Conservation (phyloP, 805 yeast genomes). For the Maudiozyma serrabonitensis region DNA sequence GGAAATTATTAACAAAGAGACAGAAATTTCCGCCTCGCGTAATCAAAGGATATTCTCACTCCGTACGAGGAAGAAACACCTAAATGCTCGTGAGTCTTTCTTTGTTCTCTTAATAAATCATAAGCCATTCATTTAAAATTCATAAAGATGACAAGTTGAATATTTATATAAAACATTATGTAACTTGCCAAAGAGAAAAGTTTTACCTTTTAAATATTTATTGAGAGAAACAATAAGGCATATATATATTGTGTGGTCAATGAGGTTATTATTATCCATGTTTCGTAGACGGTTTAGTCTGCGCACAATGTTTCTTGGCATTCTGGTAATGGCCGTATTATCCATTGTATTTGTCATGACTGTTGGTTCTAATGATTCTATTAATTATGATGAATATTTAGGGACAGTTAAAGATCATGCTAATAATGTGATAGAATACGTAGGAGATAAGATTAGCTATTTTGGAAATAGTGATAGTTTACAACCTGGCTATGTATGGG, state of each 20-base stretch:
- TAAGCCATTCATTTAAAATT: no score
- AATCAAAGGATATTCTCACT: no score
- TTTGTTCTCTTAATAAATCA: no score
- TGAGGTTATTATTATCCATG: not conserved
- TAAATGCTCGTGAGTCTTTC: not conserved
- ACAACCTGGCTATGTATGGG: not conserved
- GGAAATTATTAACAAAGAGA: no score
- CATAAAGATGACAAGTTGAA: no score
- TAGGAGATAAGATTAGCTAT: not conserved
- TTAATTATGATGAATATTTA: not conserved
- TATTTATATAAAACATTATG: no score
- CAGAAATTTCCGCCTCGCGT: no score
- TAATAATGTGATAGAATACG: not conserved
- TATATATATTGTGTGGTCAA: not conserved
- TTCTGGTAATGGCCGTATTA: not conserved
- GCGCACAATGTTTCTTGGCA: not conserved
- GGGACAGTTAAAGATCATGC: not conserved
- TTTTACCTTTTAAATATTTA: no score
- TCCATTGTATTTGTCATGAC: not conserved
- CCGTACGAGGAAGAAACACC: no score
- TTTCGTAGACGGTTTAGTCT: conserved; percentile 1
- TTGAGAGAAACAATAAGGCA: no score
- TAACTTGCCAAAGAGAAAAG: no score
- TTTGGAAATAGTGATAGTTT: not conserved
- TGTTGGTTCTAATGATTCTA: not conserved